phyloP scores from a whole-genome alignment of 768 basidiomycete genomes.

The Xanthoconium stramineum region DNA sequence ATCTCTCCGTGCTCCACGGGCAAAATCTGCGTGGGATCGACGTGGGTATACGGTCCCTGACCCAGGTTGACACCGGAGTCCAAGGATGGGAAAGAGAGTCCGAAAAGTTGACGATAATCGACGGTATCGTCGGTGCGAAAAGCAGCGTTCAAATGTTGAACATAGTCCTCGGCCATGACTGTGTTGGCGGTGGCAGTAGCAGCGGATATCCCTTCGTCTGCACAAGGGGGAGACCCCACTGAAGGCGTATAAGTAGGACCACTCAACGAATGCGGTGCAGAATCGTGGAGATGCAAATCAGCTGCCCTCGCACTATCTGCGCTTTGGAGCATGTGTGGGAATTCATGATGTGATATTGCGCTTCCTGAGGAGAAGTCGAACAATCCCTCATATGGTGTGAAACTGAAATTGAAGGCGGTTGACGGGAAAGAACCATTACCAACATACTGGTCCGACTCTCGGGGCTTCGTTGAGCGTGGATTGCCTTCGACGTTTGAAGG shows the following conservation, averaged over 20 bases:
- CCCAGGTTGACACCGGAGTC: constrained; percentile 40
- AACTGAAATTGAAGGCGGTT: constrained; percentile 69
- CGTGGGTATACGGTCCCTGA: constrained; percentile 66
- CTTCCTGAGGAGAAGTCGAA: constrained; percentile 48
- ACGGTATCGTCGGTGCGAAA: constrained; percentile 55
- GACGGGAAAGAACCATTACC: constrained; percentile 58
- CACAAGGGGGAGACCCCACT: constrained; percentile 27
- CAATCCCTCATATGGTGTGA: constrained; percentile 60
- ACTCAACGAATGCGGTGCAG: constrained; percentile 29
- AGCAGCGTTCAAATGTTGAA: constrained; percentile 52
- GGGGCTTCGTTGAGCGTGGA: constrained; percentile 26
- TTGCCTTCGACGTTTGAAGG: constrained; percentile 53
- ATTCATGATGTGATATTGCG: constrained; percentile 35
- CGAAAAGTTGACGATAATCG: constrained; percentile 63
- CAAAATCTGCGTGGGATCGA: constrained; percentile 89
- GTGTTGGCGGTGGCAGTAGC: constrained; percentile 61
- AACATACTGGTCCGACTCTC: constrained; percentile 41
- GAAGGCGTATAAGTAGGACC: constrained; percentile 36
- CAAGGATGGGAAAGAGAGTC: constrained; percentile 57
- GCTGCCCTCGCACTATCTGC: constrained; percentile 27
- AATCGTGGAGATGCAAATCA: constrained; percentile 32
- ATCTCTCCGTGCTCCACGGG: constrained; percentile 41
- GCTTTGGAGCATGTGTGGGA: constrained; percentile 32
- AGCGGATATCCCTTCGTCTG: constrained; percentile 57
- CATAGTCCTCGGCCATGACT: constrained; percentile 73